These are phyloP conservation scores for Saccharum officinarum DNA, from an alignment of 176 grass and related monocot genomes.

Conservation along the genomic window DNA sequence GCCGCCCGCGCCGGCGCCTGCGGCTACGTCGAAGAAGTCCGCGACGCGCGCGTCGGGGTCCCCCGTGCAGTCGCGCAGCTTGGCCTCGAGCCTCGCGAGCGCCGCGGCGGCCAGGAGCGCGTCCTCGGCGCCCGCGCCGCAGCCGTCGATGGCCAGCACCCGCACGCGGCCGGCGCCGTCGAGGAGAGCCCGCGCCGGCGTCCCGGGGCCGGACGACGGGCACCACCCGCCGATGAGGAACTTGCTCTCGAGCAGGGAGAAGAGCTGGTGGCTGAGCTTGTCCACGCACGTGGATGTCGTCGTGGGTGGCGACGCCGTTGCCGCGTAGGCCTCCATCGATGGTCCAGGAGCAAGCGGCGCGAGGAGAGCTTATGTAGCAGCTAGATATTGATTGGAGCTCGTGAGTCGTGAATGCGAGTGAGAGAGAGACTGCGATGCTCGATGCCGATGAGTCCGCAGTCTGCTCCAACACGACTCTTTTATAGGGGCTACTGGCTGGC, in stretches of 20 bases:
- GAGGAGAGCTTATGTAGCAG: background rate
- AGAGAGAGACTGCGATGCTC: background rate
- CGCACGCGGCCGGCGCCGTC: constrained; percentile 35
- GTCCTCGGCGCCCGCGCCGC: constrained; percentile 41
- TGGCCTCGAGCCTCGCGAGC: constrained; percentile 53
- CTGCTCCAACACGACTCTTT: background rate
- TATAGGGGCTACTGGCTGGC: background rate
- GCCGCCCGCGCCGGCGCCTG: constrained; percentile 55
- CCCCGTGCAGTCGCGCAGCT: constrained; percentile 27
- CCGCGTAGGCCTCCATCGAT: background rate
- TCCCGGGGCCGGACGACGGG: constrained; percentile 17
- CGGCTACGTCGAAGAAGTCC: constrained; percentile 75
- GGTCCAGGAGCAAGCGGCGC: background rate
- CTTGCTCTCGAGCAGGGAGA: constrained; percentile 65
- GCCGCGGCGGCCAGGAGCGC: constrained; percentile 58
- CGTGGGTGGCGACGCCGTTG: constrained; percentile 39
- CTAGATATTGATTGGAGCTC: background rate
- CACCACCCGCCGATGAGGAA: constrained; percentile 36
- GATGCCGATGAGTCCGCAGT: too few relatives aligned
- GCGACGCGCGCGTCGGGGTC: constrained; percentile 42
- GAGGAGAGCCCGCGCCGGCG: constrained; percentile 13
- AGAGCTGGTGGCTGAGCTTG: constrained; percentile 63
- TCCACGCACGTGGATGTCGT: constrained; percentile 6
- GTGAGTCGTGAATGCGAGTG: background rate
- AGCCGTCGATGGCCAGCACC: constrained; percentile 71